Base-by-base conservation (phyloP, 2,329 filamentous ascomycete species). In the Lachnellula occidentalis region DNA sequence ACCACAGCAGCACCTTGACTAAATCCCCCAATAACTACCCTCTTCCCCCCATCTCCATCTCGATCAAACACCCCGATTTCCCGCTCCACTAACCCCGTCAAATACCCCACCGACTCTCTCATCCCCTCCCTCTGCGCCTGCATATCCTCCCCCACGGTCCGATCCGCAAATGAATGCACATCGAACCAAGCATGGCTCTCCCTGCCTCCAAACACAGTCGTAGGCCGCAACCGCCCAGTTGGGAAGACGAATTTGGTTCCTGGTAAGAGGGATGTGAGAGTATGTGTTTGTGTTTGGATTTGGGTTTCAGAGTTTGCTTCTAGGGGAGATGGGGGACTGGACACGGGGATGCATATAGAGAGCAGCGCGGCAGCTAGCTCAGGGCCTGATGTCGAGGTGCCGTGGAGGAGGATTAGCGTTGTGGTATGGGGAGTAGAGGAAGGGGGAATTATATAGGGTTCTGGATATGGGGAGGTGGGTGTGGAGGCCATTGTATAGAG, bases 391-490 rank as follows among this genome's bases (percentile, higher is more conserved):
- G 65, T 69, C 27, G 72, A 72, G 34, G 70, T 70, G 17, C 73
- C 73, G 48, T 75, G 73, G n/a, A 74, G 69, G 50, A 74, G 62
- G 31, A 74, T 70, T 31, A 74, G 45, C 2, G 71, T 71, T 2
- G 50, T 51, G 7, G 46, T 56, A 48, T 74, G 71, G 1, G 61
- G 69, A 39, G 37, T 36, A n/a, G 54, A 37, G 14, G 47, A 50
- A 8, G 64, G 59, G 34, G 53, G 39, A 34, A 62, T 50, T 11
- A 66, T 58, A 50, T 63, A 54, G 21, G 58, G 60, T 41, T 12
- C 5, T 5, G 58, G 51, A 3, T 50, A 48, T 12, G 21, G 7
- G 34, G 47, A n/a, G 45, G 43, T 34, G 24, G 22, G 6, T 3
- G 22, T 14, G 15, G 37, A 41, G 37, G 37, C 15, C 37, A 41